Evolutionary conservation across 1,284 basidiomycete species (phyloP), one percentile per base, ranked within the genome.

Genomic region (Pulchroboletus neoregius): DNA sequence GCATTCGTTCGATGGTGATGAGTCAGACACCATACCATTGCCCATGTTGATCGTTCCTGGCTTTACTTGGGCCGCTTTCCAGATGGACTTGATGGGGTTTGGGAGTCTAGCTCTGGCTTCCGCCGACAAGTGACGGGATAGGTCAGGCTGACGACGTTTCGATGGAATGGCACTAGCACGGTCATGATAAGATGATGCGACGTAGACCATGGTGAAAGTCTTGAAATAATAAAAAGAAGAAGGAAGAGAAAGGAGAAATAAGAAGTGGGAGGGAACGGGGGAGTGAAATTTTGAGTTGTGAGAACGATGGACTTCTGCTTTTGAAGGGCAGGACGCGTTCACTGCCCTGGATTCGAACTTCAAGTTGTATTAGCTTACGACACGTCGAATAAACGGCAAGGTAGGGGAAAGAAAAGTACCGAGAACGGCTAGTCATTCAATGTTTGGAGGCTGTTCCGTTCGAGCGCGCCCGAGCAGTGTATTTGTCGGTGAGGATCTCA

Each of bases 41-140:
- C 65, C 62, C 62, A 64, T 64, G 51, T 64, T 64, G 46, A 64
- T 67, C 26, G 65, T 64, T n/a, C 62, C 62, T 2, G 65, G 48
- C 43, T 63, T 67, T 24, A 67, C 62, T 43, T 64, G 62, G 12
- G 62, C 62, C 12, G 35, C 62, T 39, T 64, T 64, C 62, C 62
- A 64, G 9, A 64, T 65, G n/a, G 62, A 40, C 43, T 64, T 64
- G 46, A 64, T 64, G 6, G 62, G 62, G 36, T 64, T 64, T 3
- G 62, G 62, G 7, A 62, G 62, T 20, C 63, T 52, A 2, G 61
- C 54, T n/a, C 61, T 51, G 15, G 62, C 62, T 41, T 64, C 65
- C n/a, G 51, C 49, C 1, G 62, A 64, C 36, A 64, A 45, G 35
- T 64, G 63, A 13, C 60, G 63, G 10, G 60, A 55, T 3, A 67